These are phyloP conservation scores for Xylaria sp. DNA, from an alignment of 2,329 filamentous ascomycete genomes.

Conservation along the genomic window DNA sequence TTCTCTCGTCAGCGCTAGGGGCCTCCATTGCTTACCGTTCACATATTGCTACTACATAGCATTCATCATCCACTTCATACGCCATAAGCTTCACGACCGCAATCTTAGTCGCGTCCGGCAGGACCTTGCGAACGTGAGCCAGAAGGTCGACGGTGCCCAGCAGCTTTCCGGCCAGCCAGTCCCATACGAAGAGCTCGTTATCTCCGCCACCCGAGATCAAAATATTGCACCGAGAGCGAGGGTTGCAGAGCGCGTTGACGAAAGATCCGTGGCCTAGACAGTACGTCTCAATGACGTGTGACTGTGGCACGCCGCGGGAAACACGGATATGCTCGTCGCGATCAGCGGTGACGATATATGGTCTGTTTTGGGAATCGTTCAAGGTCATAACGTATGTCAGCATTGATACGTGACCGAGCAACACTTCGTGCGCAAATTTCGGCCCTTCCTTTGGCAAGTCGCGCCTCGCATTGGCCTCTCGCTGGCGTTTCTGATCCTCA, in stretches of 20 bases:
- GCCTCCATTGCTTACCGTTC: constrained; percentile 48
- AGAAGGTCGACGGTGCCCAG: constrained; percentile 61
- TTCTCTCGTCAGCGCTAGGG: constrained; percentile 20
- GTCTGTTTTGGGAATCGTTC: constrained; percentile 45
- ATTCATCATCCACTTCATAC: constrained; percentile 34
- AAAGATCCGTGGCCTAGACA: constrained; percentile 90
- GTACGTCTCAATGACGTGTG: constrained; percentile 86
- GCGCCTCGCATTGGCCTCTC: constrained; percentile 31
- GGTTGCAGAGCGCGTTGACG: constrained; percentile 75
- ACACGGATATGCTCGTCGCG: constrained; percentile 81
- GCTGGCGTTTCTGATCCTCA: constrained; percentile 58
- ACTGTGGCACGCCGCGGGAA: constrained; percentile 79
- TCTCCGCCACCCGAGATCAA: constrained; percentile 91
- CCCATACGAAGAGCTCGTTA: constrained; percentile 77
- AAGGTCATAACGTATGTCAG: constrained; percentile 75
- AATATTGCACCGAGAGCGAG: constrained; percentile 58
- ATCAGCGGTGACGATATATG: constrained; percentile 62
- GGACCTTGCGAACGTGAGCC: constrained; percentile 46
- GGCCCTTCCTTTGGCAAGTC: constrained; percentile 46
- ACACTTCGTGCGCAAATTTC: constrained; percentile 74
- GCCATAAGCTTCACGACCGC: constrained; percentile 54
- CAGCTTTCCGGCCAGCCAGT: constrained; percentile 69
- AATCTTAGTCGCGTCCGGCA: constrained; percentile 45
- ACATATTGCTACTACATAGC: constrained; percentile 48
- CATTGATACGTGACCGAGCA: constrained; percentile 95